Evolutionary conservation across 495 filamentous ascomycete genomes (phyloP).

Genomic region (Aspergillus baeticus): DNA sequence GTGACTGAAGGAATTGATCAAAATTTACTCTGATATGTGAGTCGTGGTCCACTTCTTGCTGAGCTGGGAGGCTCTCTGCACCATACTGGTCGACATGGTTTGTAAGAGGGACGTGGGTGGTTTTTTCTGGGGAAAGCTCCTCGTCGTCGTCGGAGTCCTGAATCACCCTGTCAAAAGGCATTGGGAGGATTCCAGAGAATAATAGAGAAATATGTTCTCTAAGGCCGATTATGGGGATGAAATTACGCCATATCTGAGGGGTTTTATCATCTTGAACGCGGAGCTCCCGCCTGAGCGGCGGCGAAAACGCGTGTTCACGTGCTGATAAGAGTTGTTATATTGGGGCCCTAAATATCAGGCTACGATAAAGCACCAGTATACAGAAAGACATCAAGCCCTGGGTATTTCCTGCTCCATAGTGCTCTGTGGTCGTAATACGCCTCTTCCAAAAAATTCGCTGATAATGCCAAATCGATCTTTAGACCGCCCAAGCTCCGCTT

Average conservation of each 20-base stretch:
- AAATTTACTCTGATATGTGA: slow-evolving; percentile 35
- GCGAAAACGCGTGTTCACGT: slow-evolving; percentile 31
- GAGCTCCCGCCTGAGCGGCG: slow-evolving; percentile 5
- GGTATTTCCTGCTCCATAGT: slow-evolving; percentile 35
- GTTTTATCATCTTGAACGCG: slow-evolving; percentile 15
- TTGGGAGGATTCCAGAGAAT: slow-evolving; percentile 8
- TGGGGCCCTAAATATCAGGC: not conserved
- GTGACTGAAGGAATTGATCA: slow-evolving; percentile 41
- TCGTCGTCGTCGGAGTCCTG: slow-evolving; percentile 53
- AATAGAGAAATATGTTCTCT: not conserved
- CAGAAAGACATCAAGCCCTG: not conserved
- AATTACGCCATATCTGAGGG: not conserved
- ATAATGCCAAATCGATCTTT: slow-evolving; percentile 84
- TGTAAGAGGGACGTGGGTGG: slow-evolving; percentile 12
- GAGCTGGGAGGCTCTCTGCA: slow-evolving; percentile 11
- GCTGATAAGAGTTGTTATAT: slow-evolving; percentile 28
- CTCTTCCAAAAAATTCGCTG: slow-evolving; percentile 90
- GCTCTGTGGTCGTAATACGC: slow-evolving; percentile 68
- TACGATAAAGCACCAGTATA: not conserved
- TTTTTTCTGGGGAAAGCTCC: slow-evolving; percentile 26
- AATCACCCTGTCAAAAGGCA: slow-evolving; percentile 42
- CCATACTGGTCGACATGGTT: slow-evolving; percentile 7
- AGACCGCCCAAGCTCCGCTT: slow-evolving; percentile 72
- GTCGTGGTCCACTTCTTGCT: slow-evolving; percentile 6
- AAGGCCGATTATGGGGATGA: not conserved